Base-by-base conservation (phyloP, 2,329 filamentous ascomycete species). In the Eutypella sp. region DNA sequence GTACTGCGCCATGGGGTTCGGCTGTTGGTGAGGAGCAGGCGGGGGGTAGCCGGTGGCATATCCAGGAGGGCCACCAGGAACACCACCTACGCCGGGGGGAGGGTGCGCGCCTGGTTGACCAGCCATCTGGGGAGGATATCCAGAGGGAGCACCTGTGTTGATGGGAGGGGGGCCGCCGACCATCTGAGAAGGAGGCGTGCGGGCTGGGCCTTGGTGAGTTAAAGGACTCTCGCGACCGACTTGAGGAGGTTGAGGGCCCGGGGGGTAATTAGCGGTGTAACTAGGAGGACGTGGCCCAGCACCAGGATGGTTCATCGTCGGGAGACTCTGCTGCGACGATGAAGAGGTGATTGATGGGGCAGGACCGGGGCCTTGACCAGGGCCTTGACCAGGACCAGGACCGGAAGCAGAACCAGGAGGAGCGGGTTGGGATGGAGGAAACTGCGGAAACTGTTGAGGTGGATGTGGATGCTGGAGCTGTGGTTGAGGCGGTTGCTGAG, bases 81-180 rank as follows among this genome's bases (percentile, higher is more conserved):
- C 71, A 45, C 61, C 73, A 58, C 63, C 69, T 40, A 64, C 56
- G 7, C 67, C 67, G 24, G 65, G 74, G 50, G 71, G 72, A 46
- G 59, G 58, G 47, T 60, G 59, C 39, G 64, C 64, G 45, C 67
- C 68, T 27, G 64, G 67, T 49, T 67, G 67, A 43, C 60, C 53
- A 45, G 63, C 65, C 68, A 76, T 76, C 51, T 74, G 71, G 23
- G 79, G 79, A 58, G 80, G 80, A 61, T 84, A 84, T 48, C 79
- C 80, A 45, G 71, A 62, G 48, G 78, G 78, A 52, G 78, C 74
- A 53, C 75, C 76, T 47, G 81, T 85, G 68, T 84, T 84, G 68
- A 85, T 84, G 56, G 81, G 81, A 55, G 81, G 79, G 56, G 81
- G 81, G 16, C 81, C 81, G 57, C 79, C 80, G 53, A 76, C 70